Evolutionary conservation across 2,329 filamentous ascomycete species (phyloP).

Genomic region (Sclerotinia spermophila): DNA sequence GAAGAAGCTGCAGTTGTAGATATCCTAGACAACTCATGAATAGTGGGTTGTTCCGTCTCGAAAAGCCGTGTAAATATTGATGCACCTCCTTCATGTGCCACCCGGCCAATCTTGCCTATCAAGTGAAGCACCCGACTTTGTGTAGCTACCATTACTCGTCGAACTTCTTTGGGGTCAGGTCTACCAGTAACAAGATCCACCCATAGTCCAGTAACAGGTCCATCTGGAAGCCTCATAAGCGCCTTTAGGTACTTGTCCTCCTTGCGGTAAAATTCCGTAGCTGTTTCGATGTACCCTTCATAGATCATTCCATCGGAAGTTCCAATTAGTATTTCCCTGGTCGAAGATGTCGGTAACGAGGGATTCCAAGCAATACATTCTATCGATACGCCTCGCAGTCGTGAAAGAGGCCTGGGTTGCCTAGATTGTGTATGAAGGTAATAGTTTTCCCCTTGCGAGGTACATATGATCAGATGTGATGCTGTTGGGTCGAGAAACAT

Average conservation of each 20-base stretch:
- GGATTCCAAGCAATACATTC: conserved; percentile 95
- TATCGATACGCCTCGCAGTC: conserved; percentile 80
- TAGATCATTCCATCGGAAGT: conserved; percentile 93
- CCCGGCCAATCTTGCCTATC: conserved; percentile 69
- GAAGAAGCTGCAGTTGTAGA: conserved; percentile 58
- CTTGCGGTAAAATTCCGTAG: conserved; percentile 89
- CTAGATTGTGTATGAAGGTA: conserved; percentile 95
- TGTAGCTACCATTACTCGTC: conserved; percentile 77
- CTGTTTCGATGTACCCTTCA: conserved; percentile 90
- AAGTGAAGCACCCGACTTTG: conserved; percentile 76
- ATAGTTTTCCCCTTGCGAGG: conserved; percentile 90
- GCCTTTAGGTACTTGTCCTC: conserved; percentile 89
- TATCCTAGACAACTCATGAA: conserved; percentile 67
- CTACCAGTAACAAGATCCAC: conserved; percentile 64
- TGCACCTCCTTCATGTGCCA: conserved; percentile 71
- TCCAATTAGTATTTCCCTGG: conserved; percentile 87
- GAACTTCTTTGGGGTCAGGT: conserved; percentile 57
- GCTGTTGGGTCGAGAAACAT: conserved; percentile 98
- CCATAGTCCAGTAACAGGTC: conserved; percentile 81
- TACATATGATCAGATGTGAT: conserved; percentile 88
- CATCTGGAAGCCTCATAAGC: conserved; percentile 78
- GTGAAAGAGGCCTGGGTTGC: conserved; percentile 75
- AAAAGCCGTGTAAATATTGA: conserved; percentile 87
- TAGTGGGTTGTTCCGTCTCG: conserved; percentile 75
- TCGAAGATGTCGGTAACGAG: conserved; percentile 86